Base-by-base conservation (phyloP, 2,329 filamentous ascomycete genomes). In the Fusarium sp. region DNA sequence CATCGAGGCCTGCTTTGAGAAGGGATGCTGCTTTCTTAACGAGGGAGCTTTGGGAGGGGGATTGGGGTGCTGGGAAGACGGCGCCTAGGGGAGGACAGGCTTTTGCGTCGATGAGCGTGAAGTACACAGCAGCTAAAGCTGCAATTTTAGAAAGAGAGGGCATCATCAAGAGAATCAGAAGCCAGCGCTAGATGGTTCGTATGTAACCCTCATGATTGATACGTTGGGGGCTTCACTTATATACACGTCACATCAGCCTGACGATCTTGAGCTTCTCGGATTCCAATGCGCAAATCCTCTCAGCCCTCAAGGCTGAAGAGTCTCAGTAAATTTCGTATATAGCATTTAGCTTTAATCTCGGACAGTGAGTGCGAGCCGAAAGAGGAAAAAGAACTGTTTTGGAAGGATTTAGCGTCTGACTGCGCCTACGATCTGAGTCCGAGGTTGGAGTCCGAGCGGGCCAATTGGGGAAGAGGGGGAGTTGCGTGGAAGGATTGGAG, bases 51-150 rank as follows among this genome's bases (percentile, higher is more conserved):
- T 74, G 48, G 39, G 82, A 76, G 6, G 83, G 83, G 13, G 71
- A 68, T 32, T 74, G 78, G 3, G 84, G 83, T 22, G 82, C 79
- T 12, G 82, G 83, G 12, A 85, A 76, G 47, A 85, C 83, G 17
- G 82, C 77, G 9, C 84, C 84, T n/a, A 85, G 78, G 34, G 84
- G 84, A n/a, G 84, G 83, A 26, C 83, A 85, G 10, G 73, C 70
- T 56, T 82, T 80, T n/a, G 80, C 81, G 34, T 81, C 75, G 22
- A 73, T 48, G 30, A 78, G n/a, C 13, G 62, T 13, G 18, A 77
- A 36, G 1, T 56, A 50, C 11, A 73, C 45, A 18, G 70, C 62
- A 56, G 75, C 75, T 34, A 74, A 17, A 3, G 64, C 47, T 41
- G 63, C 66, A 5, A 78, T 26, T 39, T 70, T 77, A 2, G 44